Evolutionary conservation across 176 grass and related monocot genomes (phyloP).

Genomic region (Rhipidocladum racemiflorum): DNA sequence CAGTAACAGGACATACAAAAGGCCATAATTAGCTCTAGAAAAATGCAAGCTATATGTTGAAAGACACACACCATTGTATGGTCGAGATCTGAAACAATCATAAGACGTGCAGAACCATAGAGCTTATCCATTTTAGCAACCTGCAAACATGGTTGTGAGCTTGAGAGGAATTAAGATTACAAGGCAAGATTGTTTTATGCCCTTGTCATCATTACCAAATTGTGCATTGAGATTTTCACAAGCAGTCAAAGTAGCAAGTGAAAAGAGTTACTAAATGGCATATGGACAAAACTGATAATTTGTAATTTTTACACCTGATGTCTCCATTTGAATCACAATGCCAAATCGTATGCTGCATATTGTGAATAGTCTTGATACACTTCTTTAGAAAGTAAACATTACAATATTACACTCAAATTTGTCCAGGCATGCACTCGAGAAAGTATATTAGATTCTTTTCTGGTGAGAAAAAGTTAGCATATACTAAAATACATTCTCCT

Average conservation of each 20-base stretch:
- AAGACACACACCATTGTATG: conserved; percentile 72
- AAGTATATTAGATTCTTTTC: background rate
- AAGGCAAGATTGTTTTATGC: background rate
- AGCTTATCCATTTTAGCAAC: conserved; percentile 74
- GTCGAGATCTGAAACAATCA: conserved; percentile 97
- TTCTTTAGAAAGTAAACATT: background rate
- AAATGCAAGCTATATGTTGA: background rate
- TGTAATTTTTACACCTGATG: background rate
- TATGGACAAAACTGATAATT: background rate
- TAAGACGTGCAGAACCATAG: conserved; percentile 69
- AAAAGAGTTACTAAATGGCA: background rate
- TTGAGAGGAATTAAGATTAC: background rate
- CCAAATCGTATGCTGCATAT: background rate
- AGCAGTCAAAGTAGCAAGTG: background rate
- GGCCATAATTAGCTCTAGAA: background rate
- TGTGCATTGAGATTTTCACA: background rate
- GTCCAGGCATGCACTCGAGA: background rate
- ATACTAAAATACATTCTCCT: background rate
- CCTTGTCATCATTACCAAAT: background rate
- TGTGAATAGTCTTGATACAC: too few species aligned
- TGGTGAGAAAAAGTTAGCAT: background rate
- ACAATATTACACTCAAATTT: background rate
- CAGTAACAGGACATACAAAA: background rate
- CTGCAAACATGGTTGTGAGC: conserved; percentile 26
- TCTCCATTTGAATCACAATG: background rate